A percentile compares a stretch with the other conserved stretches of the same genome.
phyloP scores from a whole-genome alignment of 495 filamentous ascomycete genomes.

The Aspergillus avenaceus region DNA sequence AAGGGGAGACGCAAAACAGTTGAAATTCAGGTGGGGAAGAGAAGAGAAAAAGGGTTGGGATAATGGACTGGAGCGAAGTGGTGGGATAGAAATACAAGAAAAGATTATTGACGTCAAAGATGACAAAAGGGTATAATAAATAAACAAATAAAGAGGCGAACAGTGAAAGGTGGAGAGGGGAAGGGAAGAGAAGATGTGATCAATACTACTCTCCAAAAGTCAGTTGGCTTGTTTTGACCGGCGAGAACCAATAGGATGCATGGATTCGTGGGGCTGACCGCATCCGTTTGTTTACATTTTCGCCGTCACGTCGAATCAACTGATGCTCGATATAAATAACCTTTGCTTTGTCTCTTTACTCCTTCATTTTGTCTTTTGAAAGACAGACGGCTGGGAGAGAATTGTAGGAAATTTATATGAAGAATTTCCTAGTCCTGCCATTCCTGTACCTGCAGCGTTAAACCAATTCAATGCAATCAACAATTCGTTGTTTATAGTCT shows the following conservation, averaged over 20 bases:
- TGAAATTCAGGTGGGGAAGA: constrained; percentile 1
- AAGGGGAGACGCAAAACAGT: constrained; percentile 7
- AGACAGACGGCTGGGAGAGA: too few species aligned
- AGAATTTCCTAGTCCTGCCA: too few species aligned
- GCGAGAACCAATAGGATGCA: constrained; percentile 1
- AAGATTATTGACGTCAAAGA: too few species aligned
- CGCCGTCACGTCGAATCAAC: too few species aligned
- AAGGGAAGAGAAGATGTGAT: constrained; percentile 1
- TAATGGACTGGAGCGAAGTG: background rate
- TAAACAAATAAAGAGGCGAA: too few species aligned
- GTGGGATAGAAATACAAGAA: background rate
- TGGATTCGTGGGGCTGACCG: constrained; percentile 12
- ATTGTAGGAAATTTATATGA: too few species aligned
- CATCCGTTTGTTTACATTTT: constrained; percentile 24
- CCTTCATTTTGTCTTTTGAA: background rate
- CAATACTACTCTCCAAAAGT: too few species aligned
- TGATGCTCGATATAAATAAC: background rate
- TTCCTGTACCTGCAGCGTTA: too few species aligned
- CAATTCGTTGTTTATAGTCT: background rate
- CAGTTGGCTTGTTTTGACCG: too few species aligned
- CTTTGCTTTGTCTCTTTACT: background rate
- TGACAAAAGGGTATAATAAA: background rate
- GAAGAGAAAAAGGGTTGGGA: constrained; percentile 5
- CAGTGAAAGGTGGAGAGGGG: background rate
- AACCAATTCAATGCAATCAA: background rate